Conservation (phyloP, 1,139 yeast genomes). For the Geotrichum reessii region DNA sequence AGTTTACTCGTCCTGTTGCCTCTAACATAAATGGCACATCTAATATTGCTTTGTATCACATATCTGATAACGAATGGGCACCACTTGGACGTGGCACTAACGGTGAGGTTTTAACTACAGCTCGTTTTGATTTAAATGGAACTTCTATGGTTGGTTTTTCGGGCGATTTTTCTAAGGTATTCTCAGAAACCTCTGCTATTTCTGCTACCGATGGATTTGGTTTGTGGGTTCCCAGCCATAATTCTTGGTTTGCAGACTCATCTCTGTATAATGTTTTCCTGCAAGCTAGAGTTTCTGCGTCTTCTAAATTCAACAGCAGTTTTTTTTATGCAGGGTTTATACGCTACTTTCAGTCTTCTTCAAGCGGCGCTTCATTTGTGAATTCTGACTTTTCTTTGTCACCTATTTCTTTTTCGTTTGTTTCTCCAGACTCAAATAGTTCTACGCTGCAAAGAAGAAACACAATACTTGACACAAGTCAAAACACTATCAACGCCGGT, state of each 20-base stretch:
- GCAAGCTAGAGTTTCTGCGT: conserved; percentile 24
- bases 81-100: conserved; percentile 29
- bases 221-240: conserved; percentile 28
- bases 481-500: conserved; percentile 32
- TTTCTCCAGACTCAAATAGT: conserved; percentile 24
- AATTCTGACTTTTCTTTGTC: conserved; percentile 25
- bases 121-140: conserved; percentile 26
- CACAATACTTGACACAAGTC: conserved; percentile 19
- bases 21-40: conserved; percentile 27
- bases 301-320: conserved; percentile 17
- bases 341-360: conserved; percentile 22
- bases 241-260: conserved; percentile 29
- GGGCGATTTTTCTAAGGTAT: conserved; percentile 28
- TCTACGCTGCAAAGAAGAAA: conserved; percentile 22
- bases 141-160: conserved; percentile 40
- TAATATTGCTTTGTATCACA: conserved; percentile 30
- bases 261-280: conserved; percentile 20
- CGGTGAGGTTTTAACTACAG: conserved; percentile 29
- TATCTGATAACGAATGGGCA: conserved; percentile 25
- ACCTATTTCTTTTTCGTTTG: conserved; percentile 36
- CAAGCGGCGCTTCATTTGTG: conserved; percentile 30
- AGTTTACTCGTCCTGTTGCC: conserved; percentile 35
- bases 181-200: conserved; percentile 15
- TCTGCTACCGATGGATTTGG: conserved; percentile 25
- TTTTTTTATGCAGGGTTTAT: conserved; percentile 27